These are phyloP conservation scores for Boletellus sp. DNA, from an alignment of 768 basidiomycete genomes.

Conservation along the genomic window DNA sequence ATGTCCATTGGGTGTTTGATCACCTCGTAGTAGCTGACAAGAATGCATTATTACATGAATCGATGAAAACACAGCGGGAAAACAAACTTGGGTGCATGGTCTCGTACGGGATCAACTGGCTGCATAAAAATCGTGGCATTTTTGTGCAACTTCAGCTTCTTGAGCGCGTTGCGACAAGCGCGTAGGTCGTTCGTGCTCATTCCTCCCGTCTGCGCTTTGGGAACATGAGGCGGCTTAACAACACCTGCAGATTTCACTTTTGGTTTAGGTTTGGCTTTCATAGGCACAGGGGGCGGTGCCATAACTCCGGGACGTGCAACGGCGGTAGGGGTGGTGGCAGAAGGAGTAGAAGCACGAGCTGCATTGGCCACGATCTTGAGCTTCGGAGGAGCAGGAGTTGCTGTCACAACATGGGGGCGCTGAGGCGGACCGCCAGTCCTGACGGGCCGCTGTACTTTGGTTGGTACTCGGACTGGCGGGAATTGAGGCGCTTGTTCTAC, in stretches of 20 bases:
- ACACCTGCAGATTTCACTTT: constrained; percentile 23
- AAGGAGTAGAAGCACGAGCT: constrained; percentile 14
- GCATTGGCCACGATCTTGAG: constrained; percentile 43
- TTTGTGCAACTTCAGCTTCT: constrained; percentile 76
- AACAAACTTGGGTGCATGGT: constrained; percentile 77
- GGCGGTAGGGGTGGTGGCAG: constrained; percentile 11
- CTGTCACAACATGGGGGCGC: constrained; percentile 27
- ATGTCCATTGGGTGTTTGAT: constrained; percentile 96
- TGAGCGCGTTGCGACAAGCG: constrained; percentile 71
- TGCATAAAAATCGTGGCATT: constrained; percentile 71
- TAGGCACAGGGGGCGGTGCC: constrained; percentile 30
- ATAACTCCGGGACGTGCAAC: constrained; percentile 15
- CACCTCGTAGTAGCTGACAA: constrained; percentile 77
- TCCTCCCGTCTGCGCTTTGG: constrained; percentile 72
- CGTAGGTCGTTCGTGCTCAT: constrained; percentile 74
- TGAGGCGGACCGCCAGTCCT: constrained; percentile 35
- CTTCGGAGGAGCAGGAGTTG: constrained; percentile 44
- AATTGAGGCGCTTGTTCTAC: constrained; percentile 55
- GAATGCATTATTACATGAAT: neutral
- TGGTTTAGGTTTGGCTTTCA: constrained; percentile 26
- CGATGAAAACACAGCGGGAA: constrained; percentile 5
- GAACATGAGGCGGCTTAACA: constrained; percentile 45
- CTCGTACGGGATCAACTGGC: constrained; percentile 95
- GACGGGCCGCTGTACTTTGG: constrained; percentile 36
- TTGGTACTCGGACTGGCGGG: constrained; percentile 49